Evolutionary conservation across 2,329 filamentous ascomycete species (phyloP).

Genomic region (Colletotrichum caudatum): DNA sequence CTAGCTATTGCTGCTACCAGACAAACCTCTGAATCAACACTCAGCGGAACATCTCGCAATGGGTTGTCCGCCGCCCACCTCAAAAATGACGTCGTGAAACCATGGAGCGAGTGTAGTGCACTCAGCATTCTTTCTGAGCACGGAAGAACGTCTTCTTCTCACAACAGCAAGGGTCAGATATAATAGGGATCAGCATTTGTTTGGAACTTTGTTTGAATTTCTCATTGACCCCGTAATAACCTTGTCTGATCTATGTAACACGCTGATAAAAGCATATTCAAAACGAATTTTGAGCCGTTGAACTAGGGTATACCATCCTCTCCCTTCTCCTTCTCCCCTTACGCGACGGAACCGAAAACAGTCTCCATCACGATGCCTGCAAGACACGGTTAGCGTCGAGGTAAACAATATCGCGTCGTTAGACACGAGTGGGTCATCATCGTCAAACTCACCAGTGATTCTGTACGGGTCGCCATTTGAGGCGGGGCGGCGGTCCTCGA

Average conservation of each 20-base stretch:
- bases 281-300: constrained; percentile 30
- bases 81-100: neutral
- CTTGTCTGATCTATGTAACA: constrained; percentile 41
- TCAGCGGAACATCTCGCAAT: neutral
- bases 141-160: no score
- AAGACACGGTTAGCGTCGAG: neutral
- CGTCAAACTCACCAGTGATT: constrained; percentile 36
- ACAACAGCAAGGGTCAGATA: no score
- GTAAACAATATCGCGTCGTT: neutral
- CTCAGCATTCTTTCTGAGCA: no score
- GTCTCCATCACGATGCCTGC: constrained; percentile 42
- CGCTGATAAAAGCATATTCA: constrained; percentile 42
- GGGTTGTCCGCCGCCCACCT: neutral
- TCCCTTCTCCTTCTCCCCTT: constrained; percentile 23
- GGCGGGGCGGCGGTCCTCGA: constrained; percentile 85
- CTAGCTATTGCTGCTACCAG: neutral
- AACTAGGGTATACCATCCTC: constrained; percentile 40
- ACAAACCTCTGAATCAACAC: neutral
- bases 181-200: neutral
- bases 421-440: neutral
- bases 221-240: constrained; percentile 40
- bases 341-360: constrained; percentile 41
- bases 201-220: constrained; percentile 34
- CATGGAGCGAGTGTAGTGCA: neutral
- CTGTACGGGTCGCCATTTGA: constrained; percentile 63